Base-by-base conservation (phyloP, 2,329 filamentous ascomycete species). In the Curvularia sp. region DNA sequence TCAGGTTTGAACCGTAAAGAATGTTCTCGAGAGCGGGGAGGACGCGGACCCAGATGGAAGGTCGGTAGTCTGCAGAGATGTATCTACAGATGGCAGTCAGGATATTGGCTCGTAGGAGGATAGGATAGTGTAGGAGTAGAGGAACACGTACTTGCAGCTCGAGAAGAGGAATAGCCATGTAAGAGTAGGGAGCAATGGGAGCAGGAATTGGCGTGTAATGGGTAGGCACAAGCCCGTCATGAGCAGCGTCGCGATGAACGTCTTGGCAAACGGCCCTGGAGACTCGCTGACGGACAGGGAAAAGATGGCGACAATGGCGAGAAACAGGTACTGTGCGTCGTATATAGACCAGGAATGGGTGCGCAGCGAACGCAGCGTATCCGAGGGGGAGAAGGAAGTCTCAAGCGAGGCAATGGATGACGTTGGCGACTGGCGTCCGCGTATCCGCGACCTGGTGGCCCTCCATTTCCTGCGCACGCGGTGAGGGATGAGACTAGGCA, bases 11-110 rank as follows among this genome's bases (percentile, higher is more conserved):
- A 68, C 94, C 94, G 75, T 97, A 98, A 32, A 98, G 84, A 62
- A 98, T 95, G 78, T 98, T 97, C 80, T 98, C 94, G 64, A 98
- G 86, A 18, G 94, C 92, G 4, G 94, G 94, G 34, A 98, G 85
- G 27, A 98, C 92, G 72, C 93, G 92, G 66, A 97, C 94, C 91
- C 93, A 97, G 71, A 97, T 97, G 62, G 92, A 90, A 59, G 93
- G 93, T 67, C 94, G 88, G 81, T 93, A 95, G 73, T 94, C 90
- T 67, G 88, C 86, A 36, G 92, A 90, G 68, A 97, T 93, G 80
- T 96, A 97, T 73, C 93, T 96, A 72, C 10, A 57, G 18, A 46
- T 7, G 8, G 9, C 23, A 38, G 61, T 74, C 34, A 75, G 70
- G 52, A 59, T 50, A 28, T 63, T 60, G 59, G 18, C 23, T 32